These are phyloP conservation scores for Apiospora phragmitis DNA, from an alignment of 2,329 filamentous ascomycete genomes.

Conservation along the genomic window DNA sequence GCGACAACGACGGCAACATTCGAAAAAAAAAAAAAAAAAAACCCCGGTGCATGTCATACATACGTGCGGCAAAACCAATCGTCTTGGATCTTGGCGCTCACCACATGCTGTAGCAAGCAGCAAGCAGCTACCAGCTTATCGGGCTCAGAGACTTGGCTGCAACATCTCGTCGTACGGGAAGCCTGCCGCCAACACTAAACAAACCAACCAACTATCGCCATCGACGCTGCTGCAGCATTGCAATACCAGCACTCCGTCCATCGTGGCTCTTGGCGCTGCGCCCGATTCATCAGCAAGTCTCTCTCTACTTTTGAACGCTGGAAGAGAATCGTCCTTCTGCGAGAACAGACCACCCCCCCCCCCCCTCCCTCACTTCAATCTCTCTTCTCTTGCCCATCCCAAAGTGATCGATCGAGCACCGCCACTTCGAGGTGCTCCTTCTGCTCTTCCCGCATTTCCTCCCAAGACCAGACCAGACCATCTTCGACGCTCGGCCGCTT, in stretches of 20 bases:
- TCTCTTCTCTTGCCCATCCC: not conserved
- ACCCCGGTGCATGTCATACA: slow-evolving; percentile 6
- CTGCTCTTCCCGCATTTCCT: not conserved
- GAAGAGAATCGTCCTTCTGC: not conserved
- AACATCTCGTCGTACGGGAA: not conserved
- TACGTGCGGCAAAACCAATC: slow-evolving; percentile 1
- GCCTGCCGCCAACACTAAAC: slow-evolving; percentile 1
- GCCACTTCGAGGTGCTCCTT: not conserved
- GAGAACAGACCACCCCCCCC: too few relatives aligned
- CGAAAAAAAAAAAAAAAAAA: not conserved
- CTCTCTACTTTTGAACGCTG: not conserved
- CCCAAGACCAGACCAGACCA: not conserved
- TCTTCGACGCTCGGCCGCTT: not conserved
- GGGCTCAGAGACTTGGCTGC: slow-evolving; percentile 6
- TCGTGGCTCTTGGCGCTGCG: slow-evolving; percentile 6
- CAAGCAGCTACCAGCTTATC: not conserved
- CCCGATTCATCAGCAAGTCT: not conserved
- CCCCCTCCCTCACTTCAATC: not conserved
- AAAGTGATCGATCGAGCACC: not conserved
- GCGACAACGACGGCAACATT: not conserved
- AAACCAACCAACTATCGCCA: not conserved
- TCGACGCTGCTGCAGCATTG: not conserved
- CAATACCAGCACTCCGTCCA: not conserved
- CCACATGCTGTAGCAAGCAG: not conserved
- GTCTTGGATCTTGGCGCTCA: slow-evolving; percentile 1